These are phyloP conservation scores for Scutellaria baicalensis DNA, from an alignment of 257 asterid species.

Conservation along the genomic window DNA sequence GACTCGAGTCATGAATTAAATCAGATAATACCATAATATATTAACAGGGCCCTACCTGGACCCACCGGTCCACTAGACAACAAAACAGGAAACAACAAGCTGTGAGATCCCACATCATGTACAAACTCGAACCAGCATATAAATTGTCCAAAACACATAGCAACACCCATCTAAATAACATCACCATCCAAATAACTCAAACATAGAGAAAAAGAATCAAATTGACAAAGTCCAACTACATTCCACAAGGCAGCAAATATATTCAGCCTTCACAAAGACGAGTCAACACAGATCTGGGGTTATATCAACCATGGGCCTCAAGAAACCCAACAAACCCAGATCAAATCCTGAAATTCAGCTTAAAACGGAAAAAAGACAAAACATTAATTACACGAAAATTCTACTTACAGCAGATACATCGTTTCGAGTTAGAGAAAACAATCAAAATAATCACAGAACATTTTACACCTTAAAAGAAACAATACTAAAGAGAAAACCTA, in stretches of 20 bases:
- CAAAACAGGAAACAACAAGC: conserved; percentile 2
- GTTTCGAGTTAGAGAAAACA: background rate
- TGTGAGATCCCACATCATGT: background rate
- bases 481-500: background rate
- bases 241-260: background rate
- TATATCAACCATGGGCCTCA: conserved; percentile 15
- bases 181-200: background rate
- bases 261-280: conserved; percentile 6
- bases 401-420: conserved; percentile 4
- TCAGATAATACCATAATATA: background rate
- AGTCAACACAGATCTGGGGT: conserved; percentile 21
- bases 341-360: background rate
- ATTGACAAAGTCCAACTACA: conserved; percentile 4
- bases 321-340: conserved; percentile 25
- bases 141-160: background rate
- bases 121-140: background rate
- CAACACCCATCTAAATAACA: background rate
- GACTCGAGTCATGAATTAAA: background rate
- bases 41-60: background rate
- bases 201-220: background rate
- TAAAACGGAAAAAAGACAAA: background rate
- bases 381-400: background rate
- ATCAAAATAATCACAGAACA: background rate
- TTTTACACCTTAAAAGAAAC: background rate
- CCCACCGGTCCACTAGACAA: conserved; percentile 7